Conservation (phyloP, 768 basidiomycete species). For the Phlebiopsis gigantea region DNA sequence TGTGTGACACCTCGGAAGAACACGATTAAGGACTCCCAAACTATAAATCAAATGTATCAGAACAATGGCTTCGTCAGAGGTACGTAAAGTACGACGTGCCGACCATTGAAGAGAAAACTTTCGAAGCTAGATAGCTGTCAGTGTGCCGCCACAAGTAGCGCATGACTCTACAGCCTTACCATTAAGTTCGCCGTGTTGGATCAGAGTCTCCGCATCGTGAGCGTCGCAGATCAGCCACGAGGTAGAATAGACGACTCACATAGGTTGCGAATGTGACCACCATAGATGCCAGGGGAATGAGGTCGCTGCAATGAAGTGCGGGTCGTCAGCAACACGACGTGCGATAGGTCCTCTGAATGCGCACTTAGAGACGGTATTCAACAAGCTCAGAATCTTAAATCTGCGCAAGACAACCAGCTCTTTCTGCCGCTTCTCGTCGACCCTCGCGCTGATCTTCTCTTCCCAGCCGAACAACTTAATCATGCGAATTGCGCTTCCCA, state of each 20-base stretch:
- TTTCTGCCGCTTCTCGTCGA: constrained; percentile 53
- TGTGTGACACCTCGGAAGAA: constrained; percentile 37
- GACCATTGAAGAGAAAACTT: constrained; percentile 35
- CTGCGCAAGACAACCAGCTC: constrained; percentile 56
- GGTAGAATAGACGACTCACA: constrained; percentile 27
- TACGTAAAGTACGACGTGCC: constrained; percentile 11
- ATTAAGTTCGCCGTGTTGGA: constrained; percentile 34
- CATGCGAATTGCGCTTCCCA: constrained; percentile 35
- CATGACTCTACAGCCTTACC: constrained; percentile 14
- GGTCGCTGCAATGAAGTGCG: constrained; percentile 32
- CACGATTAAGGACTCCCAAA: constrained; percentile 57
- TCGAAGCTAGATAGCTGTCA: constrained; percentile 23
- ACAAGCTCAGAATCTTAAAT: constrained; percentile 27
- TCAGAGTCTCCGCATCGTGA: constrained; percentile 26
- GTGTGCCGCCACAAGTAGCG: background rate
- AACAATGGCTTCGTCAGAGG: background rate
- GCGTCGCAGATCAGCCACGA: background rate
- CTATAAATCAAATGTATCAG: constrained; percentile 14
- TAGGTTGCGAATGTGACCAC: constrained; percentile 58
- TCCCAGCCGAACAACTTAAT: constrained; percentile 48
- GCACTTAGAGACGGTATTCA: constrained; percentile 41
- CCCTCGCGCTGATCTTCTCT: constrained; percentile 40
- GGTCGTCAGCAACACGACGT: background rate
- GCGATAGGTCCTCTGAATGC: constrained; percentile 14
- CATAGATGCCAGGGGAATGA: constrained; percentile 67